phyloP scores from a whole-genome alignment of 164 flowering plant genomes.

The Chloranthus sessilifolius region DNA sequence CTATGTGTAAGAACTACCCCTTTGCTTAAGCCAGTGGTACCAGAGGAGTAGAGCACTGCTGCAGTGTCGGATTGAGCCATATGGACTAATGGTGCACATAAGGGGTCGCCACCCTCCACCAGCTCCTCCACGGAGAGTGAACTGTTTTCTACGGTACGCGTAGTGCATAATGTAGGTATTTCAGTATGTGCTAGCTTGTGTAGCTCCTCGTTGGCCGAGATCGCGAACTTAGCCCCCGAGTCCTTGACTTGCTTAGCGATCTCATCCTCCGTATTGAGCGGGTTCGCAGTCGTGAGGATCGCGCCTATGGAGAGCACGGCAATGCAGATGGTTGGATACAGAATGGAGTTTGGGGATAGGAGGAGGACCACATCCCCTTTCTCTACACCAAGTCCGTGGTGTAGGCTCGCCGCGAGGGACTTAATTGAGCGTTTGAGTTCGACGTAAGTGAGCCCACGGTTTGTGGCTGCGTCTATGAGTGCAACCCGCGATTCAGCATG shows the following conservation, averaged over 20 bases:
- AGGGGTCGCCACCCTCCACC: constrained; percentile 37
- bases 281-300: constrained; percentile 59
- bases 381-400: constrained; percentile 42
- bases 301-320: constrained; percentile 70
- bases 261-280: constrained; percentile 50
- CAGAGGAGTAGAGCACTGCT: constrained; percentile 71
- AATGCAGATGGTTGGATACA: constrained; percentile 53
- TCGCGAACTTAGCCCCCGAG: constrained; percentile 47
- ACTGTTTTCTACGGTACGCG: constrained; percentile 7
- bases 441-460: constrained; percentile 35
- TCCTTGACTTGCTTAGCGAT: constrained; percentile 52
- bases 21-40: constrained; percentile 78
- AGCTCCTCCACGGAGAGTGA: constrained; percentile 42
- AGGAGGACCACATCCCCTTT: constrained; percentile 70
- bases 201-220: constrained; percentile 43
- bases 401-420: constrained; percentile 44
- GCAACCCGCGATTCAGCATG: constrained; percentile 42
- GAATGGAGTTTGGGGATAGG: constrained; percentile 56
- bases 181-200: constrained; percentile 38
- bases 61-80: constrained; percentile 47
- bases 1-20: constrained; percentile 62
- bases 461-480: constrained; percentile 48
- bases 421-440: constrained; percentile 34
- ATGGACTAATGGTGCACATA: constrained; percentile 16
- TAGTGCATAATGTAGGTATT: constrained; percentile 30